These are phyloP conservation scores for Aspergillus sp. DNA, from an alignment of 2,329 filamentous ascomycete genomes.

Conservation along the genomic window DNA sequence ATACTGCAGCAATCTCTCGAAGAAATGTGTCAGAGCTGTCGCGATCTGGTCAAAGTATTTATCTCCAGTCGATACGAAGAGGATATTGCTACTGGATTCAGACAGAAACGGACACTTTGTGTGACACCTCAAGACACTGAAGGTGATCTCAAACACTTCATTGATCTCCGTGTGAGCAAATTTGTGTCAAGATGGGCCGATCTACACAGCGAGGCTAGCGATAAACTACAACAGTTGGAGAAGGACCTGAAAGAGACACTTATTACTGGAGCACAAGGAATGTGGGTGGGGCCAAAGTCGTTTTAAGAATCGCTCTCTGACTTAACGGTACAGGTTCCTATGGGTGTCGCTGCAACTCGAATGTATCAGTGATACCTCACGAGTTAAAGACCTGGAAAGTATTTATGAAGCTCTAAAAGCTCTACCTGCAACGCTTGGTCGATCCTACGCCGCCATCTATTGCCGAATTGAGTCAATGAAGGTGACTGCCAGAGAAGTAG, in stretches of 20 bases:
- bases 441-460: neutral
- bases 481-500: neutral
- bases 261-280: neutral
- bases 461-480: neutral
- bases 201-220: neutral
- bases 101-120: too few species aligned
- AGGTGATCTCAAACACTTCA: neutral
- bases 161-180: neutral
- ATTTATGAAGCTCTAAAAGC: neutral
- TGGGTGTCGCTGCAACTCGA: neutral
- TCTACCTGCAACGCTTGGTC: neutral
- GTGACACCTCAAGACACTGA: neutral
- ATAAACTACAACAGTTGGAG: neutral
- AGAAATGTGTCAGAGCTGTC: neutral
- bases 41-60: neutral
- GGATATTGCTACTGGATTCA: neutral
- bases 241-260: neutral
- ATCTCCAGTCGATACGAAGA: conserved; percentile 5
- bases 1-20: neutral
- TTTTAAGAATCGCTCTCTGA: too few species aligned
- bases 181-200: neutral
- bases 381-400: neutral
- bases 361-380: neutral
- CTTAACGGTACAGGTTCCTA: neutral
- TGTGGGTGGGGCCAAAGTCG: neutral